Percentiles rank a stretch among this genome's conserved stretches.
phyloP scores from a whole-genome alignment of 2,329 filamentous ascomycete species.

The Fusarium irregulare region DNA sequence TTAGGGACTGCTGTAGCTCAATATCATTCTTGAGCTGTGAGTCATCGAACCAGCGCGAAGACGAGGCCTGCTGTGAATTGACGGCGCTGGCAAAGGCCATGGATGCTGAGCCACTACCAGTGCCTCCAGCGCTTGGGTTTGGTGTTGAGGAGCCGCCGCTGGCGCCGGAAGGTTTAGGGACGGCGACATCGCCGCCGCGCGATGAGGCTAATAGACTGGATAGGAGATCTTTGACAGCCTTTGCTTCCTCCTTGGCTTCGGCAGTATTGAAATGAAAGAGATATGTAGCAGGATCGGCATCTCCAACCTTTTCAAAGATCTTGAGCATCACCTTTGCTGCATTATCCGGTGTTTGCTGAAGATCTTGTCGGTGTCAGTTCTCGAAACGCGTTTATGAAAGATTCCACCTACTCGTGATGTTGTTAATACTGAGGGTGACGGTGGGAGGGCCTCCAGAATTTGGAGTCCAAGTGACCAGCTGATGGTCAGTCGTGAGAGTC shows the following conservation, averaged over 20 bases:
- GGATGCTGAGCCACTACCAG: constrained; percentile 68
- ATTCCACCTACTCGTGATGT: constrained; percentile 79
- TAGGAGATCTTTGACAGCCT: constrained; percentile 83
- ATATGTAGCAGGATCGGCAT: constrained; percentile 73
- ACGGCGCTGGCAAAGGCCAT: constrained; percentile 83
- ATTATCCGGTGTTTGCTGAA: constrained; percentile 93
- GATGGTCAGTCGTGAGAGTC: constrained; percentile 77
- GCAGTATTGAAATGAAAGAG: constrained; percentile 90
- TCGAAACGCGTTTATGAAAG: not conserved
- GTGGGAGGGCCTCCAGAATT: constrained; percentile 70
- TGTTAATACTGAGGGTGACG: constrained; percentile 76
- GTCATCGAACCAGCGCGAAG: constrained; percentile 83
- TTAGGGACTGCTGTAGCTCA: constrained; percentile 85
- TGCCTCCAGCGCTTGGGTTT: constrained; percentile 41
- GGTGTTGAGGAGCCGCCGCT: constrained; percentile 47
- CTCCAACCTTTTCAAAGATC: constrained; percentile 79
- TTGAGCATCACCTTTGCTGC: constrained; percentile 93
- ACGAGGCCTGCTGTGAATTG: constrained; percentile 60
- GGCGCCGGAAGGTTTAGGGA: constrained; percentile 60
- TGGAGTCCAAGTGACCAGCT: constrained; percentile 84
- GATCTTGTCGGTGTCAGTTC: constrained; percentile 65
- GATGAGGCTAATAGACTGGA: constrained; percentile 79
- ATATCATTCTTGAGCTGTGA: constrained; percentile 80
- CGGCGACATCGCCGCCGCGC: constrained; percentile 66
- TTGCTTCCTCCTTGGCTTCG: constrained; percentile 84